Base-by-base conservation (phyloP, 129 eudicot genomes). In the Chrysanthemum lavandulifolium region DNA sequence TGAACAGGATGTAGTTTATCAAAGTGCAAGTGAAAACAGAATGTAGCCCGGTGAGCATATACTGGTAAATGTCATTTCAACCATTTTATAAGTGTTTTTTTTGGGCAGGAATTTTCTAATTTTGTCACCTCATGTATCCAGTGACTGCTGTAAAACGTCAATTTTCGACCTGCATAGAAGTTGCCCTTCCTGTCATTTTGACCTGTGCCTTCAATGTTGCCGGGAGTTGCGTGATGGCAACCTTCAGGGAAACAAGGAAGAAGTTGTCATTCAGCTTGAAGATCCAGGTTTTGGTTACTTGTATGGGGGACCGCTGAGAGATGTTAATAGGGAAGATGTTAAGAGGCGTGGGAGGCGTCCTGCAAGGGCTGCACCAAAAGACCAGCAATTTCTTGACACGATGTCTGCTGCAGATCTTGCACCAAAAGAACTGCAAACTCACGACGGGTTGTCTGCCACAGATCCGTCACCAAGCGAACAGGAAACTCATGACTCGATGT, bases 201-300 rank as follows among this genome's bases (percentile, higher is more conserved):
- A 91, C 47, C 76, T 88, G n/a, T 91, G 97, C 72, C 89, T 91
- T 76, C 73, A 81, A 65, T 91, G 97, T 77, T 91, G 97, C 66
- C 77, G 72, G 62, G 97, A 91, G 78, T 49, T 88, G 61, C 88
- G 97, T 53, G 78, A 85, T 75, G 96, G 91, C 23, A 55, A 57
- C 65, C 67, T 74, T 43, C 77, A 74, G 57, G 85, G 86, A 52
- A 73, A 83, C 50, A 83, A 83, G 16, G 79, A 80, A 69, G 92
- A 71, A 80, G 76, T 78, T 57, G 14, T 43, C 9, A 14, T 67
- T 45, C 59, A 82, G 19, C 82, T 55, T 63, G 36, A 23, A 15
- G 78, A 82, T 67, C 43, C 64, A 18, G 89, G 85, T n/a, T 0
- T 64, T 3, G 57, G 25, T 13, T 86, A 86, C 73, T 67, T 86